These are phyloP conservation scores for Globisporangium okanoganense DNA, from an alignment of 352 stramenopile genomes.

Conservation along the genomic window DNA sequence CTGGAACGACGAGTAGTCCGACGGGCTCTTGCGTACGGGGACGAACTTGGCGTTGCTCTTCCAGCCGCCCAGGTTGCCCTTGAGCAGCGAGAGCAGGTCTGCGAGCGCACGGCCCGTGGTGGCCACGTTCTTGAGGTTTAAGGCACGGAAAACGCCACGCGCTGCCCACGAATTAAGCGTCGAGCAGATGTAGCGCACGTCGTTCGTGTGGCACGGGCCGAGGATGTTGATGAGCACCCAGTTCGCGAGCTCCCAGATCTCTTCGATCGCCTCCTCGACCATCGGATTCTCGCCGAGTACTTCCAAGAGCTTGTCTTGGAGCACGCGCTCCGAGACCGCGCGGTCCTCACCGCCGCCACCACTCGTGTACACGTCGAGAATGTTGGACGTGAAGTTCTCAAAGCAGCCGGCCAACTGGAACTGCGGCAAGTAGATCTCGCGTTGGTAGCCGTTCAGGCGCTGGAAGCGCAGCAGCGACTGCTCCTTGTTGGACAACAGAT, in stretches of 20 bases:
- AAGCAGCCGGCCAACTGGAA: conserved; percentile 98
- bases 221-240: conserved; percentile 95
- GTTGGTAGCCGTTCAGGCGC: conserved; percentile 93
- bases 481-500: conserved; percentile 88
- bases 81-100: conserved; percentile 66
- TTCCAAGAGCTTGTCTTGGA: conserved; percentile 84
- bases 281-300: conserved; percentile 74
- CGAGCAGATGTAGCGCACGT: conserved; percentile 91
- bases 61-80: conserved; percentile 57
- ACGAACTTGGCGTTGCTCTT: conserved; percentile 84
- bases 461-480: conserved; percentile 95
- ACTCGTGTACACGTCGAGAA: conserved; percentile 68
- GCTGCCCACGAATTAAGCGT: conserved; percentile 78
- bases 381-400: conserved; percentile 85
- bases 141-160: conserved; percentile 71
- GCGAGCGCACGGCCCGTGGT: conserved; percentile 62
- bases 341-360: conserved; percentile 24
- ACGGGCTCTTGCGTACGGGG: conserved; percentile 74
- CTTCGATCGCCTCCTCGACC: conserved; percentile 91
- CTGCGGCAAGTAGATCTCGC: conserved; percentile 97
- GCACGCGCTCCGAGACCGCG: conserved; percentile 58
- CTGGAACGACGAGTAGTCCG: conserved; percentile 83
- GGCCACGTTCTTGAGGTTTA: conserved; percentile 71
- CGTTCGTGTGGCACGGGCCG: conserved; percentile 92
- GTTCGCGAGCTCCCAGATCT: conserved; percentile 96